Evolutionary conservation across 2,329 filamentous ascomycete genomes (phyloP), one percentile per base, ranked within the genome.

Genomic region (Trichoderma semiorbis): DNA sequence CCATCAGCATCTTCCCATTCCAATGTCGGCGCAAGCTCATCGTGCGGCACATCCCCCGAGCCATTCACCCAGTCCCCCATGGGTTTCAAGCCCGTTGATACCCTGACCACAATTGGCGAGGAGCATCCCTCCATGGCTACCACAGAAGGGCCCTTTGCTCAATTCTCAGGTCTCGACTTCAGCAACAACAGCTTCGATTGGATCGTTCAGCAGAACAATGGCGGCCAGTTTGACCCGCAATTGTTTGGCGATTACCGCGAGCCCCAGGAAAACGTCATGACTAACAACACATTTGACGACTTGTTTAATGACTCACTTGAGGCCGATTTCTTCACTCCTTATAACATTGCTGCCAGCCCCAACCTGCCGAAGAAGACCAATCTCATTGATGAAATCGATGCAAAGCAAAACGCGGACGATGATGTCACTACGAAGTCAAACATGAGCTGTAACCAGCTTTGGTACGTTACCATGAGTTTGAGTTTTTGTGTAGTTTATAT

Each of bases 201-300:
- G 89, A 85, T 96, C 64, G 88, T 90, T 50, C 91, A 92, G 76
- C 93, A 97, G 79, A 95, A 94, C 77, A 95, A 94, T 77, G 91
- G 91, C 71, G 93, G 93, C 70, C 90, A 92, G 74, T 98, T 98
- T 77, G 95, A 98, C 74, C 95, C 96, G 0, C 90, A 96, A 70
- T 86, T 98, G 5, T 98, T 98, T 80, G 93, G 92, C 69, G 93
- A 94, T 76, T 98, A 98, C 82, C 91, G 96, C 67, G 96, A 99
- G 78, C 91, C 94, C 0, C 93, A 97, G 77, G 92, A 94, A 71
- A 95, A 91, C 70, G 87, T 97, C 16, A 83, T 97, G 21, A 84
- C 85, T 75, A 91, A 84, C 78, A 88, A 87, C 57, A 89, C 90
- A 10, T 93, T 97, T 75, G 93, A 93, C 69, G 92, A 90, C 74